Percentiles rank a stretch among this genome's conserved stretches.
Conservation (phyloP, 176 grass and related monocot genomes). For the Echinochloa phyllopogon region DNA sequence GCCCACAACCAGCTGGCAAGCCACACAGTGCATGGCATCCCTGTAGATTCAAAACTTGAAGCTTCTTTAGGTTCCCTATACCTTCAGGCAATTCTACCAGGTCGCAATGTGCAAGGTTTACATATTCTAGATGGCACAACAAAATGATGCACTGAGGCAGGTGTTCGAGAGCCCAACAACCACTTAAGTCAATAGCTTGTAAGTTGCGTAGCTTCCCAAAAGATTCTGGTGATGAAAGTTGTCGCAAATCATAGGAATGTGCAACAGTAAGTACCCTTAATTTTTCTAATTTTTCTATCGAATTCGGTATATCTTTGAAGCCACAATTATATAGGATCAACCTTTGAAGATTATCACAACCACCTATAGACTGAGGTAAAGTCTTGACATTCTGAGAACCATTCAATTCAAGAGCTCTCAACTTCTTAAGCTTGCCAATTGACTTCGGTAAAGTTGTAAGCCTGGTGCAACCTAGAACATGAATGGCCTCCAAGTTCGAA, state of each 20-base stretch:
- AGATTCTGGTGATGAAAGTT: not conserved
- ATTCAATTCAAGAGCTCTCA: slow-evolving; percentile 18
- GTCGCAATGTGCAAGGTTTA: not conserved
- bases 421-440: slow-evolving; percentile 24
- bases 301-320: not conserved
- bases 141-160: not conserved
- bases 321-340: not conserved
- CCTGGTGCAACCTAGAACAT: not conserved
- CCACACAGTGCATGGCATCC: not conserved
- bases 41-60: not conserved
- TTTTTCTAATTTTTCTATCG: not conserved
- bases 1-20: not conserved
- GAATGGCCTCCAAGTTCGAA: slow-evolving; percentile 23
- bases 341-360: not conserved
- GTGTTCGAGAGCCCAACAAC: accelerated
- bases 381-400: not conserved
- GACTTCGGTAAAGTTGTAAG: not conserved
- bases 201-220: not conserved
- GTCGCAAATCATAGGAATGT: not conserved
- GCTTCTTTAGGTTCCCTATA: not conserved
- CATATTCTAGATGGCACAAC: not conserved
- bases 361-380: slow-evolving; percentile 26
- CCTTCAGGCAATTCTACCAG: slow-evolving; percentile 33
- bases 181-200: not conserved
- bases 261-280: not conserved